Evolutionary conservation across 371 early-diverging fungal species (phyloP).

Genomic region (Syncephalastrum sp.): DNA sequence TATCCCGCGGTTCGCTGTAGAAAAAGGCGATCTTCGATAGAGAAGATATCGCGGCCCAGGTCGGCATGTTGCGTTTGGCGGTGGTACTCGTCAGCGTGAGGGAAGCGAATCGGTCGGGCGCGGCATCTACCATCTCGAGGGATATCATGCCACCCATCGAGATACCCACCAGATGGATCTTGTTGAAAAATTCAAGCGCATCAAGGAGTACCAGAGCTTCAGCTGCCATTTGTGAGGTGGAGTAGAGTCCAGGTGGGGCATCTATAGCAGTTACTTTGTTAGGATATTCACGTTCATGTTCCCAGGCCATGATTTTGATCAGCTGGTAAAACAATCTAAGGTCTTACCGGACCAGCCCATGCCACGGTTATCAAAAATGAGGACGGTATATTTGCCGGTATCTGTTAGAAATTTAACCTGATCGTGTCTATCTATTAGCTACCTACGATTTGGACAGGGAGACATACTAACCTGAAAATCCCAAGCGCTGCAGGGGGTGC

Average conservation of each 20-base stretch:
- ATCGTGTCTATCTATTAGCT: background rate
- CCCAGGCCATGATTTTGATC: too few species aligned
- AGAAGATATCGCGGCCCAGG: conserved; percentile 36
- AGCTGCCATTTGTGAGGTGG: conserved; percentile 65
- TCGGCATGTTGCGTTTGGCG: conserved; percentile 39
- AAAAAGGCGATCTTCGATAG: conserved; percentile 30
- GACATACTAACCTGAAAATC: conserved; percentile 33
- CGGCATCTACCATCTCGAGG: conserved; percentile 49
- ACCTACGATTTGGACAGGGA: too few species aligned
- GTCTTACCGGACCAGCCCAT: conserved; percentile 57
- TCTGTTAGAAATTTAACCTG: conserved; percentile 59
- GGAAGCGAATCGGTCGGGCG: conserved; percentile 38
- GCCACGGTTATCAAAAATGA: conserved; percentile 83
- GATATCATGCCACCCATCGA: conserved; percentile 84
- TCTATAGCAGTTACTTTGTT: conserved; percentile 10
- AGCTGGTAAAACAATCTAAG: background rate
- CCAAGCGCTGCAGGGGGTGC: conserved; percentile 36
- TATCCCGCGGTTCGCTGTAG: conserved; percentile 30
- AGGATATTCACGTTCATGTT: background rate
- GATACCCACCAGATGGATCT: conserved; percentile 69
- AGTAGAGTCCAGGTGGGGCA: conserved; percentile 27
- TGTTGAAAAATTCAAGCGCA: conserved; percentile 59
- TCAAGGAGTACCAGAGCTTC: conserved; percentile 66
- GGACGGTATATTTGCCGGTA: conserved; percentile 63
- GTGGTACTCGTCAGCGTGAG: conserved; percentile 46